Evolutionary conservation across 139 green algal species (phyloP), one percentile per base, ranked within the genome.

Genomic region (Volvox reticuliferus): DNA sequence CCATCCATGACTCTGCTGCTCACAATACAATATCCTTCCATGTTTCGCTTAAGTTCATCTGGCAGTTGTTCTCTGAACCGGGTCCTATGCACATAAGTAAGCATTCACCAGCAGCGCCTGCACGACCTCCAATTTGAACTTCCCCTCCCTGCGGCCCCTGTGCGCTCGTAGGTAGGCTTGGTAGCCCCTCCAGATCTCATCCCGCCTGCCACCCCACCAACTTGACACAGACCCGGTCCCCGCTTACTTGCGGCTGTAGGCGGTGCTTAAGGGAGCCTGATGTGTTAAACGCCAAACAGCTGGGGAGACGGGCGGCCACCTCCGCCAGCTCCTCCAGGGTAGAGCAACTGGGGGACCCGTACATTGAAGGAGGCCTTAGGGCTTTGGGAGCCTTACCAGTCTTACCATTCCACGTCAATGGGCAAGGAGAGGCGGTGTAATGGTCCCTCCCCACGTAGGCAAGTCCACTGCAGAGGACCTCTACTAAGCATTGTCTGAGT

Each of bases 221-320:
- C 24, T 73, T 28, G 21, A 5, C 65, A 73, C 16, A 24, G 21
- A 73, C 44, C 44, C 16, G 65, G 24, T 28, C 21, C 21, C 65
- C 21, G 2, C 65, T 73, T 12, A 73, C 83, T 68, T 81, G 83
- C 67, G 83, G 83, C 26, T 80, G 62, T 6, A 89, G 0, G 26
- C 37, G 32, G 26, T 30, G 35, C 26, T 89, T 89, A 0, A 89
- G 83, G 5, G 16, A 22, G 1, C 83, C 83, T 0, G 13, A 18
- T 2, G 67, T 89, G 83, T 68, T 89, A 68, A 89, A 89, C 67
- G 83, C 83, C 33, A 81, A 33, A 22, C 68, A 80, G 68, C 26
- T 71, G 6, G 83, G 67, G 24, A 68, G 55, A 18, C 13, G 63
- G 24, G 36, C 16, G 5, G 83, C 83, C 26, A 89, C 83, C 16